Percentiles rank a stretch among this genome's conserved stretches.
phyloP scores from a whole-genome alignment of 371 early-diverging fungal genomes.

The Lichtheimia ramosa region DNA sequence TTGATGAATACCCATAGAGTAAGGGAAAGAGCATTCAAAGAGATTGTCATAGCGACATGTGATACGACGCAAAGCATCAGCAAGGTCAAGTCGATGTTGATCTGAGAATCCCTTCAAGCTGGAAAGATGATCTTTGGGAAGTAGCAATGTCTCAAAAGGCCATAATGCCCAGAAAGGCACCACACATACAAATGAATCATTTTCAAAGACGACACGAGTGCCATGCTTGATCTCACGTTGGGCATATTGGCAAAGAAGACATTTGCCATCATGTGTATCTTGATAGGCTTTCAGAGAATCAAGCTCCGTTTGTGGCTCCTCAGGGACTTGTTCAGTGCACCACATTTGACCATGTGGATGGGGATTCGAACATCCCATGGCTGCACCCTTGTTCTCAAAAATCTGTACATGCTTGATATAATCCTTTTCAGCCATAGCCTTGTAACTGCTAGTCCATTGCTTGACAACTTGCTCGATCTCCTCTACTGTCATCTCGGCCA shows the following conservation, averaged over 20 bases:
- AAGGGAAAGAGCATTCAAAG: conserved; percentile 89
- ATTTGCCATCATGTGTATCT: conserved; percentile 40
- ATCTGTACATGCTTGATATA: conserved; percentile 79
- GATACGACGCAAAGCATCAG: conserved; percentile 73
- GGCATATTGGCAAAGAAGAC: conserved; percentile 83
- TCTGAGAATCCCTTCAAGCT: conserved; percentile 56
- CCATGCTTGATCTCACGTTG: conserved; percentile 57
- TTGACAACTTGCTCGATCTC: conserved; percentile 69
- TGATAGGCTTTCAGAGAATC: conserved; percentile 56
- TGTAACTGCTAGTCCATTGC: conserved; percentile 71
- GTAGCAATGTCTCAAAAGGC: conserved; percentile 92
- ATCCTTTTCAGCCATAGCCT: conserved; percentile 41
- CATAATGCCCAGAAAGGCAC: conserved; percentile 96
- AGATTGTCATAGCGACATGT: conserved; percentile 90
- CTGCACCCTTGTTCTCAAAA: conserved; percentile 95
- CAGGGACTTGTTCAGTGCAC: conserved; percentile 83
- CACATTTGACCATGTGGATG: conserved; percentile 94
- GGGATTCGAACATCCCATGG: conserved; percentile 97
- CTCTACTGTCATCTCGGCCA: conserved; percentile 77
- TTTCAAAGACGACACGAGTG: conserved; percentile 76
- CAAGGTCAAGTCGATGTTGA: conserved; percentile 54
- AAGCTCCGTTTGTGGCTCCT: conserved; percentile 76
- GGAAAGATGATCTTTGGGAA: conserved; percentile 69
- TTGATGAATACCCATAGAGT: conserved; percentile 94
- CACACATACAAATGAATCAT: conserved; percentile 75